Evolutionary conservation across 1,284 basidiomycete genomes (phyloP), one percentile per base, ranked within the genome.

Genomic region (Papiliotrema flavescens): DNA sequence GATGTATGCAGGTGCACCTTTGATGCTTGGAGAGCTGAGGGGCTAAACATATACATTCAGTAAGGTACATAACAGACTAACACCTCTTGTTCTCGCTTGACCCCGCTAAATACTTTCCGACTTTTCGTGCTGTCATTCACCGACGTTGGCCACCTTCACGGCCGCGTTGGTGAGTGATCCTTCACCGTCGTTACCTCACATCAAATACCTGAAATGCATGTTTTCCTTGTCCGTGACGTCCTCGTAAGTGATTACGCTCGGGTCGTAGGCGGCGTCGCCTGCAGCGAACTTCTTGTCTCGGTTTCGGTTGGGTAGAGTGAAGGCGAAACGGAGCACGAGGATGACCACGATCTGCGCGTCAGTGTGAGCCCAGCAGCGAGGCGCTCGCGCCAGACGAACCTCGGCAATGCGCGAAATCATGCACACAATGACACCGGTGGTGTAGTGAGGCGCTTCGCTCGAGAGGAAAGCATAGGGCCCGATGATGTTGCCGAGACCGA

Each of bases 381-480:
- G 32, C 35, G 5, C 20, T 6, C 35, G 4, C 34, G 7, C 4
- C n/a, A 17, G 14, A 49, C 20, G 17, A 8, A 49, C 59, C 42
- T 73, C 71, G n/a, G 64, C 60, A 53, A 63, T 64, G 14, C 75
- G 70, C 40, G 71, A 73, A 34, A 65, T 64, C 65, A 79, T 69
- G 60, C 74, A 76, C 39, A 70, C 75, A 48, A 77, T 69, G 43
- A 76, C 74, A 26, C 77, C 77, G 28, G 73, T 76, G 9, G 60
- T 51, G 62, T 79, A 79, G 6, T 32, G 54, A 3, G 77, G 77
- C 7, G 76, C 75, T 57, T 79, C 69, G 11, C 3, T 54, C 23
- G 63, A 57, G 19, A 72, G 59, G 69, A 77, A 78, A 13, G 74
- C 58, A 65, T 78, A 78, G 1, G 76, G 76, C n/a, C 77, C 76